A percentile compares a stretch with the other conserved stretches of the same genome.
phyloP scores from a whole-genome alignment of 202 grass and related monocot genomes.

The Zizania palustris region DNA sequence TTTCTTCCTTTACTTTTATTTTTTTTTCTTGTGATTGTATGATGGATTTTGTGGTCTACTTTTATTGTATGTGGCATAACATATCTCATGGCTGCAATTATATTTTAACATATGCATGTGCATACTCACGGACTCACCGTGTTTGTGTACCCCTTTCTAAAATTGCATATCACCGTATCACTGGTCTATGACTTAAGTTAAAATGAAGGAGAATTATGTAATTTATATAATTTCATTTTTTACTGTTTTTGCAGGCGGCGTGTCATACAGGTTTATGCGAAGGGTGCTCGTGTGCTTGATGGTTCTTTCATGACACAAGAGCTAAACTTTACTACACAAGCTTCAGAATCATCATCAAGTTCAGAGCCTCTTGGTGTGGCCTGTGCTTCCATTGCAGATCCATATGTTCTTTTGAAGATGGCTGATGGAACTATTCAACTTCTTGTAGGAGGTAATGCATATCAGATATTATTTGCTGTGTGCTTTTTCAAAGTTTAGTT shows the following conservation, averaged over 20 bases:
- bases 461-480: background rate
- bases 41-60: background rate
- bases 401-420: conserved; percentile 92
- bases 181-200: background rate
- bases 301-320: conserved; percentile 99
- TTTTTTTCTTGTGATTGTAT: background rate
- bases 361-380: conserved; percentile 67
- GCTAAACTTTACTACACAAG: conserved; percentile 66
- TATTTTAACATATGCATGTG: background rate
- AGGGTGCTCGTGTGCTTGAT: conserved; percentile 95
- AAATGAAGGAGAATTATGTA: conserved; percentile 1
- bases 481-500: conserved; percentile 15
- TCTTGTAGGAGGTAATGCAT: conserved; percentile 83
- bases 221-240: conserved; percentile 26
- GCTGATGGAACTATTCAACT: conserved; percentile 89
- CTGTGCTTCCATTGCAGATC: conserved; percentile 88
- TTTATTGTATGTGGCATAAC: background rate
- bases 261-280: conserved; percentile 83
- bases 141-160: background rate
- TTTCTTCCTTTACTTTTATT: background rate
- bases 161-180: background rate
- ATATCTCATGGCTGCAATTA: background rate
- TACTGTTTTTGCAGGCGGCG: conserved; percentile 52
- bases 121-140: background rate
- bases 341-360: conserved; percentile 65